Conservation (phyloP, 1,139 yeast species). For the Blastobotrys buckinghamii region DNA sequence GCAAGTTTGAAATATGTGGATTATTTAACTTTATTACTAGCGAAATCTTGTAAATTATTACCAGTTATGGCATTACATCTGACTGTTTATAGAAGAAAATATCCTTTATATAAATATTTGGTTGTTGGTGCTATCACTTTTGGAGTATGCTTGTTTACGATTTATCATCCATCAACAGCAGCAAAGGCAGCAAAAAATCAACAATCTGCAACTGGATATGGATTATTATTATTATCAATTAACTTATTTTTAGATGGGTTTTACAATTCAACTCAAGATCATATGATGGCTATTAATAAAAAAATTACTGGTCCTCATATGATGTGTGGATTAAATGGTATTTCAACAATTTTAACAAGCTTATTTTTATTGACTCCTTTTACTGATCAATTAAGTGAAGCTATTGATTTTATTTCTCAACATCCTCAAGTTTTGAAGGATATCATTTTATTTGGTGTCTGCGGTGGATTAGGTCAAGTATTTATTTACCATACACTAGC, state of each 20-base stretch:
- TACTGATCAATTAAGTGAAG: conserved; percentile 47
- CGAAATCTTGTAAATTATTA: conserved; percentile 87
- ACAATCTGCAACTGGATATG: conserved; percentile 36
- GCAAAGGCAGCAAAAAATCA: conserved; percentile 18
- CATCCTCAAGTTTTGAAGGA: conserved; percentile 53
- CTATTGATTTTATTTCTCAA: conserved; percentile 41
- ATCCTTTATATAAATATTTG: conserved; percentile 68
- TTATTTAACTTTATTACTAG: conserved; percentile 75
- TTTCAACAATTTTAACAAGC: conserved; percentile 39
- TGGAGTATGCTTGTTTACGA: conserved; percentile 78
- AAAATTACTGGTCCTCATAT: conserved; percentile 71
- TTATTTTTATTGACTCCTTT: conserved; percentile 39
- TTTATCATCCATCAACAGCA: conserved; percentile 35
- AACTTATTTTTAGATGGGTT: conserved; percentile 84
- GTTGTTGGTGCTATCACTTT: conserved; percentile 71
- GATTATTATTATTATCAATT: conserved; percentile 50
- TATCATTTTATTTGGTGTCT: conserved; percentile 58
- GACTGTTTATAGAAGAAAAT: conserved; percentile 61
- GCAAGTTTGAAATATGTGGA: conserved; percentile 76
- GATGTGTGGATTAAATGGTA: conserved; percentile 74
- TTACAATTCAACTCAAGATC: conserved; percentile 91
- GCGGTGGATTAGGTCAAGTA: conserved; percentile 90
- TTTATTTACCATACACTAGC: conserved; percentile 83
- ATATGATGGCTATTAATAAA: conserved; percentile 49
- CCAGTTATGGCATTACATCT: conserved; percentile 88